Conservation (phyloP, 345 rosid genomes). For the Gossypium thurberi region DNA sequence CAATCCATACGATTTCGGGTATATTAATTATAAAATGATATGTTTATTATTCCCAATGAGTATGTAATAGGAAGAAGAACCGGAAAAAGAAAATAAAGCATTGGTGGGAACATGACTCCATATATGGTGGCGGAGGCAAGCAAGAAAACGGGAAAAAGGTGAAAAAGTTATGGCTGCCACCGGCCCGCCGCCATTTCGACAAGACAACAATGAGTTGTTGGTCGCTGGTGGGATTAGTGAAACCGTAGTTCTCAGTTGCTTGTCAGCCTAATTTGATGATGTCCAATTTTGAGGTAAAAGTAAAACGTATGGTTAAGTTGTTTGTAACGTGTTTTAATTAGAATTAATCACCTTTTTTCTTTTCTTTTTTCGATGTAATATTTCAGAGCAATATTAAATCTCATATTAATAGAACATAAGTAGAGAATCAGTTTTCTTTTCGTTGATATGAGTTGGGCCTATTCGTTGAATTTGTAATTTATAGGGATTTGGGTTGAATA, state of each 20-base stretch:
- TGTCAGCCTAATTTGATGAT: conserved; percentile 24
- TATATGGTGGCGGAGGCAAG: conserved; percentile 7
- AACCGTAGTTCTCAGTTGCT: conserved; percentile 22
- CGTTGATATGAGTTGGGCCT: background rate
- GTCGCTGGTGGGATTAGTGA: conserved; percentile 10
- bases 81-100: conserved; percentile 22
- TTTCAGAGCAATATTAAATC: background rate
- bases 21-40: conserved; percentile 26
- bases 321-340: background rate
- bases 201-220: conserved; percentile 15
- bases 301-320: background rate
- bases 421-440: too few species aligned
- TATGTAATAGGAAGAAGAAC: conserved; percentile 42
- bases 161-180: background rate
- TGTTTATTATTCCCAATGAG: conserved; percentile 64
- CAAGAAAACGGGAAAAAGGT: conserved; percentile 1
- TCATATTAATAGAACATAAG: too few species aligned
- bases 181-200: background rate
- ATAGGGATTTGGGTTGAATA: background rate
- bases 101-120: background rate
- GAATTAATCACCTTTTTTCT: background rate
- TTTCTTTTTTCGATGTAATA: background rate
- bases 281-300: background rate
- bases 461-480: background rate
- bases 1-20: background rate